These are phyloP conservation scores for Kurtzmaniella quercitrusa DNA, from an alignment of 1,139 yeast species.

Conservation along the genomic window DNA sequence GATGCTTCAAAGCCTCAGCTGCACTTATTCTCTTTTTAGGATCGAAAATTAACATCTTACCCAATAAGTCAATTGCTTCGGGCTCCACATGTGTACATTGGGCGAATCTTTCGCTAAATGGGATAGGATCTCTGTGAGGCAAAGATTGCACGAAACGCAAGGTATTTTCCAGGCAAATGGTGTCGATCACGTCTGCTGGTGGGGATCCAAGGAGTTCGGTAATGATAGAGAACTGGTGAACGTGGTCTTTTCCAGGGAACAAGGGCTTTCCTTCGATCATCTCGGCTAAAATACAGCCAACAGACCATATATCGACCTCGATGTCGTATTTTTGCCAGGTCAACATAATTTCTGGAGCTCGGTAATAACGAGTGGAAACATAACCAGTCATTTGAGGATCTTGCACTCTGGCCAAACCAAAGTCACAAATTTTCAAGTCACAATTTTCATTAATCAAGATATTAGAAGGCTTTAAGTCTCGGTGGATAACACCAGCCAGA, in stretches of 20 bases:
- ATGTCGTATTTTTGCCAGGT: slow-evolving; percentile 99
- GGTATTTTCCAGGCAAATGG: slow-evolving; percentile 94
- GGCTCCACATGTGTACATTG: slow-evolving; percentile 75
- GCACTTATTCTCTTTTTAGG: slow-evolving; percentile 94
- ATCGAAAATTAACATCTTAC: slow-evolving; percentile 89
- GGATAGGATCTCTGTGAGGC: slow-evolving; percentile 90
- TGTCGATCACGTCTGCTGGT: slow-evolving; percentile 91
- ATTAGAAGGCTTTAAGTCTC: slow-evolving; percentile 92
- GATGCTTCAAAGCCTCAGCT: slow-evolving; percentile 83
- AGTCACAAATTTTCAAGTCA: slow-evolving; percentile 94
- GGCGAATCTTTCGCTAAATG: slow-evolving; percentile 74
- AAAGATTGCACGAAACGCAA: slow-evolving; percentile 88
- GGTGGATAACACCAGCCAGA: slow-evolving; percentile 94
- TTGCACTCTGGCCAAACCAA: slow-evolving; percentile 94
- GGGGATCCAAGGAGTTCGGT: slow-evolving; percentile 96
- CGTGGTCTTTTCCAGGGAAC: slow-evolving; percentile 98
- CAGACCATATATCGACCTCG: slow-evolving; percentile 99
- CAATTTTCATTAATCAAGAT: slow-evolving; percentile 92
- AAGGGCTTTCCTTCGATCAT: slow-evolving; percentile 99
- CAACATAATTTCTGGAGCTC: slow-evolving; percentile 98
- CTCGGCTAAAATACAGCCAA: slow-evolving; percentile 98
- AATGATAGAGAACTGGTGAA: slow-evolving; percentile 93
- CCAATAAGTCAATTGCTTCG: slow-evolving; percentile 83
- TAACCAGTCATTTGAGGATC: slow-evolving; percentile 99
- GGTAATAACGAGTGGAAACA: slow-evolving; percentile 91